These are phyloP conservation scores for Fusarium sp. DNA, from an alignment of 2,329 filamentous ascomycete genomes.

Conservation along the genomic window DNA sequence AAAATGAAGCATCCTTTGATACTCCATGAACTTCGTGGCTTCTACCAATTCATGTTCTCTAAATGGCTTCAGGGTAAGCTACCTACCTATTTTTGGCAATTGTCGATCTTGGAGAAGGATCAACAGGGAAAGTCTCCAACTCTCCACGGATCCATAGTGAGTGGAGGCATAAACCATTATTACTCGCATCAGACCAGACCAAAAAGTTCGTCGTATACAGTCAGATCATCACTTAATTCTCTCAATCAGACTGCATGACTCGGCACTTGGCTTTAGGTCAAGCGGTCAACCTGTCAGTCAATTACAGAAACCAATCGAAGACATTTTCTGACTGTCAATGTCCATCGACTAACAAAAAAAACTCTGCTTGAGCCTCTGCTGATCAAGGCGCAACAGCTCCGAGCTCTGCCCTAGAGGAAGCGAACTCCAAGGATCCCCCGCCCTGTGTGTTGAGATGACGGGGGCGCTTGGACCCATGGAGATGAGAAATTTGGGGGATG, in stretches of 20 bases:
- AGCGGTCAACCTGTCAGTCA: not conserved
- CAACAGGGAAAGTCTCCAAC: slow-evolving; percentile 10
- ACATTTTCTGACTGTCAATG: not conserved
- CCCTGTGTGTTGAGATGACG: slow-evolving; percentile 4
- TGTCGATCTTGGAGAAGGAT: slow-evolving; percentile 10
- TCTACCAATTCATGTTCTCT: no score
- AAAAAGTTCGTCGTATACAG: not conserved
- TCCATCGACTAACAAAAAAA: not conserved
- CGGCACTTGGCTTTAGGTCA: not conserved
- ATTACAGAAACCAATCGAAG: not conserved
- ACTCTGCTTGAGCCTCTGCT: not conserved
- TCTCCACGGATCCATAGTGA: slow-evolving; percentile 15
- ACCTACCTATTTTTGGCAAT: not conserved
- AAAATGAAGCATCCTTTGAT: not conserved
- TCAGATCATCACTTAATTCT: slow-evolving; percentile 10
- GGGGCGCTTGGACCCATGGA: slow-evolving; percentile 15
- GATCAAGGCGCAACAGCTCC: slow-evolving; percentile 22
- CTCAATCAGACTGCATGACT: slow-evolving; percentile 12
- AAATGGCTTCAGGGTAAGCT: slow-evolving; percentile 3
- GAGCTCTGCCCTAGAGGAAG: slow-evolving; percentile 4
- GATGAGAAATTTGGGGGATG: slow-evolving; percentile 19
- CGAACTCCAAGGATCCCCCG: slow-evolving; percentile 15
- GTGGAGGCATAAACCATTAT: slow-evolving; percentile 12
- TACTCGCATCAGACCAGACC: not conserved
- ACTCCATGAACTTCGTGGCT: not conserved